Conservation (phyloP, 2,329 filamentous ascomycete species). For the Aaosphaeria pasadenensis region DNA sequence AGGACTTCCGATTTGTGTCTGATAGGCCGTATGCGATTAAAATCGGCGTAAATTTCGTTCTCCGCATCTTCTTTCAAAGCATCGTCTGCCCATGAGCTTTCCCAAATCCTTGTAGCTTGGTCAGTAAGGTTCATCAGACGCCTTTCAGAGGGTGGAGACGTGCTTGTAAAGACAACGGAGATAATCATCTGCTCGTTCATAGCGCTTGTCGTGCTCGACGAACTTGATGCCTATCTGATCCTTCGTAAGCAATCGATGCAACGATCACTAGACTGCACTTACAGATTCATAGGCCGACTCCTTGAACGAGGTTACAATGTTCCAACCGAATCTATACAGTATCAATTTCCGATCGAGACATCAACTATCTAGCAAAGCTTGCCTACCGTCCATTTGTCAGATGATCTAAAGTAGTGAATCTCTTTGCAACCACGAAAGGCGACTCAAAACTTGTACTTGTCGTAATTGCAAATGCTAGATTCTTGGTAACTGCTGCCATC, state of each 20-base stretch:
- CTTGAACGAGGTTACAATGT: slow-evolving; percentile 64
- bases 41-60: slow-evolving; percentile 57
- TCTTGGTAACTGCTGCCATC: slow-evolving; percentile 64
- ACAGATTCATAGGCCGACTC: slow-evolving; percentile 53
- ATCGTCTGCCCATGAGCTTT: slow-evolving; percentile 63
- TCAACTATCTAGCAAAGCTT: no score
- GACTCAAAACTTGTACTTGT: slow-evolving; percentile 64
- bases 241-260: background rate
- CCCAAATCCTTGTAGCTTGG: slow-evolving; percentile 41
- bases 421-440: slow-evolving; percentile 61
- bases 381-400: slow-evolving; percentile 53
- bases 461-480: slow-evolving; percentile 63
- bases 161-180: slow-evolving; percentile 63
- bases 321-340: slow-evolving; percentile 12
- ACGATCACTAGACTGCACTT: background rate
- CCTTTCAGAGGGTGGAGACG: background rate
- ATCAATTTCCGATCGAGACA: no score
- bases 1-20: slow-evolving; percentile 60
- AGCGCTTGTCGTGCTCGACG: slow-evolving; percentile 61
- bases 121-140: background rate
- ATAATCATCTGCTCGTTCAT: slow-evolving; percentile 65
- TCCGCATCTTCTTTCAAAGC: slow-evolving; percentile 56
- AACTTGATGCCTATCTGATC: background rate
- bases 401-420: slow-evolving; percentile 63
- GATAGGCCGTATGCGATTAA: slow-evolving; percentile 57